A percentile compares a stretch with the other conserved stretches of the same genome.
Conservation (phyloP, 306 rosid species). For the Ziziphus jujuba region DNA sequence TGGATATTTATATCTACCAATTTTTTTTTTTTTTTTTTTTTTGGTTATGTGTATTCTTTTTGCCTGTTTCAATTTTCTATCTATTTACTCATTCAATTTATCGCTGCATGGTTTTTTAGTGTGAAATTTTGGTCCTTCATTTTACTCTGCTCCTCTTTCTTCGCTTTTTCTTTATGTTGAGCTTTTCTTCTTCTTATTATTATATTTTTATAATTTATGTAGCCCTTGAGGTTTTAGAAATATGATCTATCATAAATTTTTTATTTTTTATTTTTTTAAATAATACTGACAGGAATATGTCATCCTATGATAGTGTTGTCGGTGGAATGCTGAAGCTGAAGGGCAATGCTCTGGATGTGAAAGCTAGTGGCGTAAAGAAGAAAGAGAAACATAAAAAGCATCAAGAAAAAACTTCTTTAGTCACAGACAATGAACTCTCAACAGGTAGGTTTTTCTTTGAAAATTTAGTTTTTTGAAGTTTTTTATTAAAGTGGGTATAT, state of each 20-base stretch:
- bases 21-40: no score
- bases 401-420: conserved; percentile 49
- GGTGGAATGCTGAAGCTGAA: conserved; percentile 93
- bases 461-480: no score
- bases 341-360: conserved; percentile 96
- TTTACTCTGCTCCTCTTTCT: no score
- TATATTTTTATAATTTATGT: not conserved
- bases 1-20: no score
- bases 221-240: not conserved
- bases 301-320: conserved; percentile 74
- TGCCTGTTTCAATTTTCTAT: no score
- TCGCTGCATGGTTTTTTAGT: no score
- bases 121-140: no score
- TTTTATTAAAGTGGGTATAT: not conserved
- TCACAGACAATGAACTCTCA: conserved; percentile 48
- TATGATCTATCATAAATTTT: not conserved
- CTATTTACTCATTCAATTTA: no score
- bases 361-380: conserved; percentile 85
- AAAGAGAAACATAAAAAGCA: conserved; percentile 70
- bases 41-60: no score
- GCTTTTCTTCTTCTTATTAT: not conserved
- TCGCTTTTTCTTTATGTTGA: no score
- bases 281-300: conserved; percentile 48
- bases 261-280: not conserved
- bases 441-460: conserved; percentile 44